A percentile compares a stretch with the other conserved stretches of the same genome.
These are phyloP conservation scores for Solanum chiquidenum DNA, from an alignment of 257 asterid species.

Conservation along the genomic window DNA sequence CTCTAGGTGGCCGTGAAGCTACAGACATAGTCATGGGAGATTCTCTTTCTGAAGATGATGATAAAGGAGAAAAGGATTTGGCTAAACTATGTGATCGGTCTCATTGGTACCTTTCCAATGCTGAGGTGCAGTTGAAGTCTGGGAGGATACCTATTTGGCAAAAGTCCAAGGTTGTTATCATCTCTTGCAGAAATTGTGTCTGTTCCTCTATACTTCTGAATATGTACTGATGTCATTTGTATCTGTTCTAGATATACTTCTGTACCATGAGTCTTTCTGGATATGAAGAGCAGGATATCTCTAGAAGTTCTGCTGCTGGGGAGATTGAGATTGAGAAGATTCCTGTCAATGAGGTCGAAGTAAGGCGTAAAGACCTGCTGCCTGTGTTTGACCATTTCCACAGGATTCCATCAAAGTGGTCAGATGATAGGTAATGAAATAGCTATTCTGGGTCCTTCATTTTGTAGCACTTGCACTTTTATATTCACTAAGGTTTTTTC, in stretches of 20 bases:
- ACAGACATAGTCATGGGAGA: conserved; percentile 7
- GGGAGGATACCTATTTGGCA: conserved; percentile 44
- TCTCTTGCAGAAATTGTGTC: background rate
- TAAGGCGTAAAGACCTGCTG: conserved; percentile 25
- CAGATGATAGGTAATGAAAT: conserved; percentile 21
- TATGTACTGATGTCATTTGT: conserved; percentile 2
- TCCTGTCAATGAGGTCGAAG: conserved; percentile 31
- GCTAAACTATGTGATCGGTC: conserved; percentile 19
- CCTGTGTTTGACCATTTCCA: conserved; percentile 38
- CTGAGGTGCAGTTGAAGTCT: conserved; percentile 40
- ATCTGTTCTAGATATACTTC: conserved; percentile 21
- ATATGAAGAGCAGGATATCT: conserved; percentile 4
- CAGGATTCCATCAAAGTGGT: conserved; percentile 22
- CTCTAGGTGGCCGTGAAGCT: conserved; percentile 13
- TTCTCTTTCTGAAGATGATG: conserved; percentile 19
- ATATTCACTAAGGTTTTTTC: background rate
- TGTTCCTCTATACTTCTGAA: background rate
- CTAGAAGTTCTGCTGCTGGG: conserved; percentile 6
- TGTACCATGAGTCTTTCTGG: conserved; percentile 18
- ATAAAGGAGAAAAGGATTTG: conserved; percentile 12
- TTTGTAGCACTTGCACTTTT: background rate
- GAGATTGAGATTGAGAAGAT: conserved; percentile 36
- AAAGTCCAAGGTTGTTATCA: conserved; percentile 32
- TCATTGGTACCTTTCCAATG: conserved; percentile 36
- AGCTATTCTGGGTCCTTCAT: background rate